phyloP scores from a whole-genome alignment of 2,329 filamentous ascomycete species.

The Pseudogymnoascus pannorum region DNA sequence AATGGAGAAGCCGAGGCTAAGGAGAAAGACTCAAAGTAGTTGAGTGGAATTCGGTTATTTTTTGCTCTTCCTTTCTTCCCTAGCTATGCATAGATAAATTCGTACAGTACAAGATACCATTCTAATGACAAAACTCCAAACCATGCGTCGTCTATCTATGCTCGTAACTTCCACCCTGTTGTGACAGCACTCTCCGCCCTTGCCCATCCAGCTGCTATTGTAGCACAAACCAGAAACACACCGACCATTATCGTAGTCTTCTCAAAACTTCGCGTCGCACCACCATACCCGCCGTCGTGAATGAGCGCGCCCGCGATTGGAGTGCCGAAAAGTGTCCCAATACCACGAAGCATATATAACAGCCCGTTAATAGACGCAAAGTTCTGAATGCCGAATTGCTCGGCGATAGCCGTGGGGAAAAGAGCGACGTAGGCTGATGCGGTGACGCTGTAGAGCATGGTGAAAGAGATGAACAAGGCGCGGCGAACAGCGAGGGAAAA shows the following conservation, averaged over 20 bases:
- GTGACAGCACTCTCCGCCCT: constrained; percentile 3
- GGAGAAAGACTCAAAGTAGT: background rate
- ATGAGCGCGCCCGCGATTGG: constrained; percentile 18
- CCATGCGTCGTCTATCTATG: background rate
- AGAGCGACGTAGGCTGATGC: constrained; percentile 34
- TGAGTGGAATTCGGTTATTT: background rate
- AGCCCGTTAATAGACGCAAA: constrained; percentile 19
- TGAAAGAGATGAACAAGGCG: constrained; percentile 29
- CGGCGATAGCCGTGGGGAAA: constrained; percentile 29
- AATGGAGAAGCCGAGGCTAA: background rate
- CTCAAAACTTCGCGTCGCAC: constrained; percentile 22
- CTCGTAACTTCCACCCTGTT: constrained; percentile 6
- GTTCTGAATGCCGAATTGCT: constrained; percentile 21
- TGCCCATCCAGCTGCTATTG: constrained; percentile 8
- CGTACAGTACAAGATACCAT: background rate
- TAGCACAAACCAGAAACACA: constrained; percentile 6
- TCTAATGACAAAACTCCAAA: background rate
- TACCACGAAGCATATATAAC: constrained; percentile 22
- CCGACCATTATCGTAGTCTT: constrained; percentile 10
- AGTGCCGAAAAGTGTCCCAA: constrained; percentile 21
- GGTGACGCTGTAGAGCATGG: constrained; percentile 31
- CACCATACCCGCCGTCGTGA: constrained; percentile 40
- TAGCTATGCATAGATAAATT: background rate
- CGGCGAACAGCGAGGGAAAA: background rate
- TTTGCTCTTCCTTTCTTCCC: background rate